Evolutionary conservation across 257 asterid species (phyloP).

Genomic region (Ajuga chamaepitys): DNA sequence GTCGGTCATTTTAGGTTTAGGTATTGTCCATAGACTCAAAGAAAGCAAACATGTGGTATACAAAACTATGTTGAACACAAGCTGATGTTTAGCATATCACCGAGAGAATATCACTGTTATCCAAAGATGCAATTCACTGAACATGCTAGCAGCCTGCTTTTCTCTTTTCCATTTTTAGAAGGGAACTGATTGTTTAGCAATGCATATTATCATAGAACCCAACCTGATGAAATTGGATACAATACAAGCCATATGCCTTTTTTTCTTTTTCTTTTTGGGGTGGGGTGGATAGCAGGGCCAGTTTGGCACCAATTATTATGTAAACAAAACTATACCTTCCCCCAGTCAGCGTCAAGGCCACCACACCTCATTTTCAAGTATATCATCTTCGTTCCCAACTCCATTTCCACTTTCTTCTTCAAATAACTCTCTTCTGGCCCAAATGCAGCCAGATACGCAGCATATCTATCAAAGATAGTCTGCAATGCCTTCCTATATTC

Average conservation of each 20-base stretch:
- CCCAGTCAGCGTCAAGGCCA: slow-evolving; percentile 89
- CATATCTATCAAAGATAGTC: slow-evolving; percentile 60
- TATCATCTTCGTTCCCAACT: slow-evolving; percentile 84
- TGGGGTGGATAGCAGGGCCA: neutral
- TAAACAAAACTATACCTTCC: slow-evolving; percentile 58
- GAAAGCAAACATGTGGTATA: neutral
- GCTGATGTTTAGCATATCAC: neutral
- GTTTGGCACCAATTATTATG: neutral
- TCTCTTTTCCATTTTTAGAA: neutral
- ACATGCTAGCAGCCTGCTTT: neutral
- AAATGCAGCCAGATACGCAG: slow-evolving; percentile 67
- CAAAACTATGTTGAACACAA: neutral
- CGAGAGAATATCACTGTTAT: neutral
- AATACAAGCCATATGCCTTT: neutral
- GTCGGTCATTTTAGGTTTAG: neutral
- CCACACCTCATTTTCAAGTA: slow-evolving; percentile 96
- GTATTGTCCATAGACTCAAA: neutral
- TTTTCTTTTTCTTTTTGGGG: too few species aligned
- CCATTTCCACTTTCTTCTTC: slow-evolving; percentile 92
- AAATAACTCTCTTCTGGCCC: slow-evolving; percentile 80
- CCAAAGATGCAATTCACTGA: neutral
- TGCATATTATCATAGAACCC: neutral
- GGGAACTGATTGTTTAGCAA: neutral
- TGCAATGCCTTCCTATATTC: slow-evolving; percentile 56
- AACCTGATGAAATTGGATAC: neutral